Conservation (phyloP, 2,329 filamentous ascomycete genomes). For the Chaetomiaceae sp. region DNA sequence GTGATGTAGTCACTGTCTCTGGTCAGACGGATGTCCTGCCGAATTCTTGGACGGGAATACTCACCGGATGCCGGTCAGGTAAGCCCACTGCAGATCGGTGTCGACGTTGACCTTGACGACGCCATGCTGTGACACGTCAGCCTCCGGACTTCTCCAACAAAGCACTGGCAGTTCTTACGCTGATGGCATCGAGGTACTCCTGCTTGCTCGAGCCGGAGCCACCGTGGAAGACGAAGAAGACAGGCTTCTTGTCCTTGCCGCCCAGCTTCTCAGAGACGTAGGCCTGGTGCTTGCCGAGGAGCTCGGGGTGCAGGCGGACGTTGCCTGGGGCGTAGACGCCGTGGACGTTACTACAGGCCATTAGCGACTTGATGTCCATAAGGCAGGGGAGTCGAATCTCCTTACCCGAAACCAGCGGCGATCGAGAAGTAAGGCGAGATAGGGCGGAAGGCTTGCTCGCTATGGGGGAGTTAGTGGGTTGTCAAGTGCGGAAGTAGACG, state of each 20-base stretch:
- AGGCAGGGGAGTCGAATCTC: too few relatives aligned
- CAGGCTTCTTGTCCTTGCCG: conserved; percentile 72
- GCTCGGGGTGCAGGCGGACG: conserved; percentile 92
- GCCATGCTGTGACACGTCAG: conserved; percentile 43
- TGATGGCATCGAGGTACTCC: conserved; percentile 84
- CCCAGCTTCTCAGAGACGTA: conserved; percentile 79
- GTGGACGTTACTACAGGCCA: conserved; percentile 71
- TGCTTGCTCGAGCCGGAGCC: conserved; percentile 87
- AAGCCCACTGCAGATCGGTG: conserved; percentile 95
- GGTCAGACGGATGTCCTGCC: not conserved
- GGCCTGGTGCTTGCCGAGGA: conserved; percentile 93
- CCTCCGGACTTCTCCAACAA: too few relatives aligned
- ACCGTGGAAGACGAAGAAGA: conserved; percentile 99
- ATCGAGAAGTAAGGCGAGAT: conserved; percentile 98
- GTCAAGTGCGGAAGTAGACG: not conserved
- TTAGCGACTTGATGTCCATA: not conserved
- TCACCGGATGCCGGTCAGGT: conserved; percentile 76
- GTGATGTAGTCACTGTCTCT: conserved; percentile 68
- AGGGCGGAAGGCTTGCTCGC: conserved; percentile 64
- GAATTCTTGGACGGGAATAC: not conserved
- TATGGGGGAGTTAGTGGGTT: conserved; percentile 5
- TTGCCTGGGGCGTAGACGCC: conserved; percentile 96
- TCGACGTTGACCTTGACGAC: conserved; percentile 99
- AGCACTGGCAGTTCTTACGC: conserved; percentile 8
- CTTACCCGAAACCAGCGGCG: conserved; percentile 77